Conservation (phyloP, 768 basidiomycete genomes). For the Boletus rubescentipes region DNA sequence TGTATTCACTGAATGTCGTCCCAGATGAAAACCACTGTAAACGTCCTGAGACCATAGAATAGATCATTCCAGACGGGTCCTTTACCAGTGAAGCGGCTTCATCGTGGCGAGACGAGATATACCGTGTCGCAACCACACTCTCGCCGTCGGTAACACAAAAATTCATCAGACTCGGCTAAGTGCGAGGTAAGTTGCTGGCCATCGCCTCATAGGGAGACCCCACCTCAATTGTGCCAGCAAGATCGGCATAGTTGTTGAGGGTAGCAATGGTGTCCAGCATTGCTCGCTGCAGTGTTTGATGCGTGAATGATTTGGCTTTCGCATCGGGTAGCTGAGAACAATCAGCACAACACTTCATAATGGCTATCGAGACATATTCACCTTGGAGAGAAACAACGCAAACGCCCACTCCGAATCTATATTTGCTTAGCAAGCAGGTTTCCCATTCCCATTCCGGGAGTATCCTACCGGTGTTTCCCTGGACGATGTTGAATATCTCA, state of each 20-base stretch:
- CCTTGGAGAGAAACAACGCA: constrained; percentile 85
- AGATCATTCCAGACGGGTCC: constrained; percentile 4
- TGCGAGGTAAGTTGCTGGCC: background rate
- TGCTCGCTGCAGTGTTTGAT: constrained; percentile 69
- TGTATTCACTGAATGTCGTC: constrained; percentile 88
- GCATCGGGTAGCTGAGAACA: constrained; percentile 70
- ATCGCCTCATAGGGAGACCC: constrained; percentile 1
- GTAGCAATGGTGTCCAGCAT: constrained; percentile 86
- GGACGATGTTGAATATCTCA: constrained; percentile 80
- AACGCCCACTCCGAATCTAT: constrained; percentile 98
- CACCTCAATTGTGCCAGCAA: constrained; percentile 73
- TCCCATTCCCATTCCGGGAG: background rate
- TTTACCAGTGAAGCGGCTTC: constrained; percentile 88
- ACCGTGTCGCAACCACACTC: constrained; percentile 90
- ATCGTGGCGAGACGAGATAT: constrained; percentile 87
- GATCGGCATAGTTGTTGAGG: constrained; percentile 74
- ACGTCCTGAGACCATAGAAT: constrained; percentile 7
- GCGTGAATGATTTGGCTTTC: constrained; percentile 71
- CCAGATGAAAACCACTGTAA: constrained; percentile 91
- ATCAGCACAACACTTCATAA: constrained; percentile 7
- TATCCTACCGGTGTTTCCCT: constrained; percentile 83
- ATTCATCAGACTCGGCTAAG: constrained; percentile 85
- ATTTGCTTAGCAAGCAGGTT: background rate
- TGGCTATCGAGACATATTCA: constrained; percentile 22
- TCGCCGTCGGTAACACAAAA: constrained; percentile 96